Evolutionary conservation across 768 basidiomycete genomes (phyloP), one percentile per base, ranked within the genome.

Genomic region (Strobilomyces echinocephalus): DNA sequence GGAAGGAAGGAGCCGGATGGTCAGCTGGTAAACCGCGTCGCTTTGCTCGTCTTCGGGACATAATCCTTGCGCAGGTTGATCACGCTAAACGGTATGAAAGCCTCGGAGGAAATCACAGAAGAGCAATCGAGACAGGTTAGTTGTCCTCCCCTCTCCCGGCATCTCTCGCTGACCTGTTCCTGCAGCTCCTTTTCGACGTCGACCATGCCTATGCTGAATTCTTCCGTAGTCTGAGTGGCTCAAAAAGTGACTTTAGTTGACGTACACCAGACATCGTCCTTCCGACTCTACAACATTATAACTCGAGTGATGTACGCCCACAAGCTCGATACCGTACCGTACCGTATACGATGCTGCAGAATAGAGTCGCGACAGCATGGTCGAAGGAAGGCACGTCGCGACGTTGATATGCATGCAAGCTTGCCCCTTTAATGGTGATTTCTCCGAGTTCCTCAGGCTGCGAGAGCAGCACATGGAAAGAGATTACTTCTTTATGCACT

Each of bases 141-240:
- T 49, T 11, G 8, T 21, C 18, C 8, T 46, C 46, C 39, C 6
- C 15, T 33, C 14, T 26, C 6, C 46, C 7, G 10, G 12, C 26
- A 3, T 40, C 36, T 30, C 18, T 31, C 38, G 16, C 21, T 2
- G 2, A 55, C 21, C 6, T 14, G 39, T 15, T 48, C 24, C 34
- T 14, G 6, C 53, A 97, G 91, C 77, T 98, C 55, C 76, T 91
- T n/a, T 98, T 97, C 64, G 95, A 98, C 63, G 91, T 97, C 49
- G 95, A 98, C 60, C 85, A 95, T 62, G 94, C 95, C 1, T 98
- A 98, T 64, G 87, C 89, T 16, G 90, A 95, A 69, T 94, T 93
- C 74, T 91, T 93, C 78, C 74, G 85, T 51, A 89, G 87, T 72
- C 64, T 91, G 48, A 82, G 73, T 35, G 61, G 77, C 18, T 57